Evolutionary conservation across 1,284 basidiomycete genomes (phyloP).

Genomic region (Fomitiporia mediterranea): DNA sequence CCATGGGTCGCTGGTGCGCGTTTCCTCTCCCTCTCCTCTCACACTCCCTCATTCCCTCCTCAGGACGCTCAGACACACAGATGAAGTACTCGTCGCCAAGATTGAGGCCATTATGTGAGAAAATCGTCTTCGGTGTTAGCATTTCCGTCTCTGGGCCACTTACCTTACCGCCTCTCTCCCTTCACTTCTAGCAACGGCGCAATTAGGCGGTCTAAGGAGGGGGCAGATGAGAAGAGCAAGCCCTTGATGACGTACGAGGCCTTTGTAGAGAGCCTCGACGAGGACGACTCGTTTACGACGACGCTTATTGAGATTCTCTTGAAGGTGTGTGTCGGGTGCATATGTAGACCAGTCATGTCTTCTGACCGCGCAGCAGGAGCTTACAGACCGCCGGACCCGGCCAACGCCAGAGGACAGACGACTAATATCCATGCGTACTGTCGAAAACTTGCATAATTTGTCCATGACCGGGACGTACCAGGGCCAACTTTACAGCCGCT

Average conservation of each 20-base stretch:
- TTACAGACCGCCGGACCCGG: constrained; percentile 61
- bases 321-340: constrained; percentile 43
- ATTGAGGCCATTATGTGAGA: constrained; percentile 61
- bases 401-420: constrained; percentile 47
- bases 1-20: constrained; percentile 22
- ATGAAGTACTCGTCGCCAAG: constrained; percentile 64
- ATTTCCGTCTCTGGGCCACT: not conserved
- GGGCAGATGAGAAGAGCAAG: constrained; percentile 44
- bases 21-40: constrained; percentile 8
- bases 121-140: not conserved
- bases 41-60: not conserved
- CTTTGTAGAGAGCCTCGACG: constrained; percentile 67
- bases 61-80: constrained; percentile 64
- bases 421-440: constrained; percentile 59
- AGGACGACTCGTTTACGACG: constrained; percentile 69
- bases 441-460: constrained; percentile 52
- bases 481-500: constrained; percentile 34
- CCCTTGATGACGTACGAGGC: constrained; percentile 59
- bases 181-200: constrained; percentile 55
- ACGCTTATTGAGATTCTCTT: constrained; percentile 66
- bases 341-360: not conserved
- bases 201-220: constrained; percentile 48
- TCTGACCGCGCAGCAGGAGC: constrained; percentile 44
- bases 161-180: constrained; percentile 8
- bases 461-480: constrained; percentile 50